Evolutionary conservation across 352 stramenopile genomes (phyloP).

Genomic region (Stephanocyclus meneghinianus): DNA sequence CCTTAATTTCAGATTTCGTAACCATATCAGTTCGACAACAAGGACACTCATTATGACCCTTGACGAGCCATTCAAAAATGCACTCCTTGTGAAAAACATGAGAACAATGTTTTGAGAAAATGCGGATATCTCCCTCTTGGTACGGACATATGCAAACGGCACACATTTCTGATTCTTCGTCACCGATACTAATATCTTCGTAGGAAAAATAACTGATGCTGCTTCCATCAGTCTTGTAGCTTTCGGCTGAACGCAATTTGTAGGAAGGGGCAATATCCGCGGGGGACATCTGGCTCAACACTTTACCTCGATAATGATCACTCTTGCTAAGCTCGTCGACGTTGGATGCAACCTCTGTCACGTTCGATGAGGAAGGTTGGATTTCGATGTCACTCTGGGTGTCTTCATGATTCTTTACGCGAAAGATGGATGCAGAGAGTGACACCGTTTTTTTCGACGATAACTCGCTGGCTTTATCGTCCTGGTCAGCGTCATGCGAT

Average conservation of each 20-base stretch:
- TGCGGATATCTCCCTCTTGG: constrained; percentile 42
- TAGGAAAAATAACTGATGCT: constrained; percentile 46
- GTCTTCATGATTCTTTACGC: background rate
- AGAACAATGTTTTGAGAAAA: constrained; percentile 44
- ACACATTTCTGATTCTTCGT: constrained; percentile 45
- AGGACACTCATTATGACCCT: constrained; percentile 41
- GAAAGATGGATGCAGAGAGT: constrained; percentile 19
- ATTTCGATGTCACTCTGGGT: constrained; percentile 10
- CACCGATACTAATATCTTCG: constrained; percentile 45
- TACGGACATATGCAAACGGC: constrained; percentile 43
- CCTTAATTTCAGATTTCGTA: constrained; percentile 44
- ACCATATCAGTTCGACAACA: constrained; percentile 47
- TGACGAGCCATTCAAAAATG: constrained; percentile 49
- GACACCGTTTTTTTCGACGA: background rate
- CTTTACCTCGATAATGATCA: background rate
- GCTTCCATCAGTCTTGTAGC: constrained; percentile 34
- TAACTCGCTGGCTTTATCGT: constrained; percentile 6
- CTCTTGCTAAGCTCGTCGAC: constrained; percentile 20
- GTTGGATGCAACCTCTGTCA: constrained; percentile 45
- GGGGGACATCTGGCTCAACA: background rate
- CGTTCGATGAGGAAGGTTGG: constrained; percentile 20
- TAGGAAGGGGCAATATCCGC: constrained; percentile 11
- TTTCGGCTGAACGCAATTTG: constrained; percentile 16
- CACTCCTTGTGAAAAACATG: constrained; percentile 51
- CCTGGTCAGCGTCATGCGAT: background rate